Evolutionary conservation across 257 asterid genomes (phyloP).

Genomic region (Mitragyna speciosa): DNA sequence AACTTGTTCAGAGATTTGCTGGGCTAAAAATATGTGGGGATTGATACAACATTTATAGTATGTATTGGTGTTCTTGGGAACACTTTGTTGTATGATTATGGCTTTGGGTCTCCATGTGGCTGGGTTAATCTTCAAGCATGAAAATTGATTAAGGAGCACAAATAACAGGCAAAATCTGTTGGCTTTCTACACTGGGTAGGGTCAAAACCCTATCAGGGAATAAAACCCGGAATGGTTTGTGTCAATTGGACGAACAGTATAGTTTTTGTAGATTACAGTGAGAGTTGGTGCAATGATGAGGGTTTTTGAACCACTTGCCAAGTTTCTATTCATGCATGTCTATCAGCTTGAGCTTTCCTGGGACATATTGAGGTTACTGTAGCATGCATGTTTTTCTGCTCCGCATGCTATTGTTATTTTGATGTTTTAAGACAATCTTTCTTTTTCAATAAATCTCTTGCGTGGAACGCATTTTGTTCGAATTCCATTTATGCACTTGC

Average conservation of each 20-base stretch:
- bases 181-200: not conserved
- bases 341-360: not conserved
- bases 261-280: slow-evolving; percentile 22
- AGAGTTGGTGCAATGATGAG: not conserved
- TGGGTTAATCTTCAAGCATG: not conserved
- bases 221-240: slow-evolving; percentile 4
- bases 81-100: slow-evolving; percentile 15
- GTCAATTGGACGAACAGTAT: slow-evolving; percentile 6
- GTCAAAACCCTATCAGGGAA: not conserved
- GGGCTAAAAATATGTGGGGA: slow-evolving; percentile 42
- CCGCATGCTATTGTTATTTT: not conserved
- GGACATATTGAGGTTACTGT: not conserved
- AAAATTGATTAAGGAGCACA: slow-evolving; percentile 2
- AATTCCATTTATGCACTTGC: not conserved
- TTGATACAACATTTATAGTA: no score
- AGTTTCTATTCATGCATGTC: not conserved
- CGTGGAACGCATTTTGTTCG: not conserved
- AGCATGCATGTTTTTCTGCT: not conserved
- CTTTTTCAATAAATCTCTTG: not conserved
- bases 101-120: not conserved
- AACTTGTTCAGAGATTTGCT: slow-evolving; percentile 81
- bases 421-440: not conserved
- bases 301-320: not conserved
- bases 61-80: not conserved
- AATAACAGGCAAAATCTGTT: not conserved